Percentiles rank a stretch among this genome's conserved stretches.
Evolutionary conservation across 1,284 basidiomycete species (phyloP).

Genomic region (Rhizoctonia solani): DNA sequence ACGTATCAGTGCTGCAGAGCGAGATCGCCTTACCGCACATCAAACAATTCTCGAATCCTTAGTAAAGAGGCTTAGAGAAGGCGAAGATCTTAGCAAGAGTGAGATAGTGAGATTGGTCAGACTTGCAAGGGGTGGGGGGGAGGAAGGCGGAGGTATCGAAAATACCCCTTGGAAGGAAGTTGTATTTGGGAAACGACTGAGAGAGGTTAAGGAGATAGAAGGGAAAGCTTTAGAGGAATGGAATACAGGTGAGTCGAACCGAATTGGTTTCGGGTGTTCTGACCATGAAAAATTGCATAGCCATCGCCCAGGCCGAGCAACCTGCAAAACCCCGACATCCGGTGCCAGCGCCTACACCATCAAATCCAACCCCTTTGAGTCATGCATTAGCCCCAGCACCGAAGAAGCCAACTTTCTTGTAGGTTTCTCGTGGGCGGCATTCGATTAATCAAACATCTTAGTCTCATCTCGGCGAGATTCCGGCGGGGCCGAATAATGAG

Average conservation of each 20-base stretch:
- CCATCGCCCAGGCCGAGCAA: neutral
- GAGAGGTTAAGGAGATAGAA: neutral
- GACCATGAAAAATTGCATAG: neutral
- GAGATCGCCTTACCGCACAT: constrained; percentile 55
- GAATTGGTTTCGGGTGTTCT: neutral
- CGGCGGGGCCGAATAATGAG: too few relatives aligned
- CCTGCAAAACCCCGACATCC: neutral
- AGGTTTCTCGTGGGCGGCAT: too few relatives aligned
- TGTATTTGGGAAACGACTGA: constrained; percentile 21
- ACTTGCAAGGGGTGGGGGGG: constrained; percentile 48
- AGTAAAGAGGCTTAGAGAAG: constrained; percentile 52
- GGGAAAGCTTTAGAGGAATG: constrained; percentile 2
- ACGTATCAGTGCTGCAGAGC: constrained; percentile 54
- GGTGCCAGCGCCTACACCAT: neutral
- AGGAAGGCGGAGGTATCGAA: neutral
- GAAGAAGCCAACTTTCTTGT: neutral
- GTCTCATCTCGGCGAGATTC: too few relatives aligned
- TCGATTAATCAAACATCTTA: too few relatives aligned
- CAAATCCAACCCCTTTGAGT: neutral
- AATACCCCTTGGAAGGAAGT: constrained; percentile 30
- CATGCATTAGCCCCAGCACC: neutral
- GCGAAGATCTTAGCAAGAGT: constrained; percentile 50
- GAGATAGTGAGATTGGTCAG: constrained; percentile 57
- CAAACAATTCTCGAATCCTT: constrained; percentile 64
- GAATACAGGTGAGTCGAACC: constrained; percentile 4